A percentile compares a stretch with the other conserved stretches of the same genome.
Conservation (phyloP, 768 basidiomycete genomes). For the Astraeus odoratus region DNA sequence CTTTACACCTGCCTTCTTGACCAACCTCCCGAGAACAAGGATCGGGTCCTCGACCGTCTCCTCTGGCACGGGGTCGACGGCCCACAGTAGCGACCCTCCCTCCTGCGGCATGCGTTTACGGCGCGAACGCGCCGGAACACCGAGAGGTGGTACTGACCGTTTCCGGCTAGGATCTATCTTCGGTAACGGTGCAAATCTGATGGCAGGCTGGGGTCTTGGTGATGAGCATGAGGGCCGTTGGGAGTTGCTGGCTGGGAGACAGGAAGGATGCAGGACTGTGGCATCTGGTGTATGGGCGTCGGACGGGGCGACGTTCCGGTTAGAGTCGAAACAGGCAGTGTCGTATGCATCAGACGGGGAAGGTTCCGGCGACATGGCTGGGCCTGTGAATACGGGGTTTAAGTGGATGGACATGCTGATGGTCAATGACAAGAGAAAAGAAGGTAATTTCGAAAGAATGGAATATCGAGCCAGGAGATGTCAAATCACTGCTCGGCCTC, state of each 20-base stretch:
- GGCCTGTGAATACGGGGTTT: not conserved
- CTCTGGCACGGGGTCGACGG: constrained; percentile 19
- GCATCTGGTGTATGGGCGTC: not conserved
- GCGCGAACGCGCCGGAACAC: constrained; percentile 40
- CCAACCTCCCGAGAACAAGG: constrained; percentile 39
- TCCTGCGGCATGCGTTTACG: constrained; percentile 18
- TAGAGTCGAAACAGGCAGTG: not conserved
- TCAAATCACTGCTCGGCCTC: not conserved
- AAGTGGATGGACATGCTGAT: not conserved
- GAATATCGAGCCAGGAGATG: not conserved
- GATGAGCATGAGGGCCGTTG: not conserved
- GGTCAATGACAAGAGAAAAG: constrained; percentile 11
- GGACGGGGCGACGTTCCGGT: not conserved
- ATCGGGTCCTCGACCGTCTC: constrained; percentile 41
- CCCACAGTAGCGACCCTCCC: constrained; percentile 14
- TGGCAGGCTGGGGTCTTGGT: constrained; percentile 21
- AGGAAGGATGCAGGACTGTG: not conserved
- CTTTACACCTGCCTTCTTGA: constrained; percentile 36
- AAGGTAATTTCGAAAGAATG: constrained; percentile 19
- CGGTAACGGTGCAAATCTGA: constrained; percentile 58
- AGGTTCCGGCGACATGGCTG: not conserved
- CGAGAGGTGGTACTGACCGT: constrained; percentile 43
- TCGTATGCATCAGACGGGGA: not conserved
- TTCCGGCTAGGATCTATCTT: constrained; percentile 43
- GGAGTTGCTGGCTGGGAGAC: not conserved